Evolutionary conservation across 192 early-diverging fungal genomes (phyloP).

Genomic region (Phycomyces nitens): DNA sequence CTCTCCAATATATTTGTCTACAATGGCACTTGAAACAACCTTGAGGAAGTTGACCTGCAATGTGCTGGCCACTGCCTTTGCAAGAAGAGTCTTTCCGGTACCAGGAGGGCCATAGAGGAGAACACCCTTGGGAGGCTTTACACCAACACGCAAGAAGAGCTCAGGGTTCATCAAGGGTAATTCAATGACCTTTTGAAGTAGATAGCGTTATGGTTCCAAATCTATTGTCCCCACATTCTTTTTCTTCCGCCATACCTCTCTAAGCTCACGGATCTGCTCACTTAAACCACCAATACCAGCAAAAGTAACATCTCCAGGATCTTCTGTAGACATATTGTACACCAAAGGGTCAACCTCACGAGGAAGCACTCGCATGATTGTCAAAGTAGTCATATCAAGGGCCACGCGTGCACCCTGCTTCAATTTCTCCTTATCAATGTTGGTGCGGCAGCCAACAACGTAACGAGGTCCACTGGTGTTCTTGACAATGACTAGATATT

Average conservation of each 20-base stretch:
- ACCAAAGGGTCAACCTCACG: conserved; percentile 98
- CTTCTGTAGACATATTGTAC: conserved; percentile 98
- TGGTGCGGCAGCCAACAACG: conserved; percentile 94
- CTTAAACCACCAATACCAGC: conserved; percentile 93
- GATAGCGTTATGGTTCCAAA: neutral
- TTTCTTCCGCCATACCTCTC: conserved; percentile 63
- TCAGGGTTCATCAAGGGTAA: conserved; percentile 98
- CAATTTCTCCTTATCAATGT: conserved; percentile 91
- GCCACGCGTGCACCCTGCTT: conserved; percentile 98
- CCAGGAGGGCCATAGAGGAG: conserved; percentile 95
- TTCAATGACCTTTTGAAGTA: conserved; percentile 77
- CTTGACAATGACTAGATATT: conserved; percentile 87
- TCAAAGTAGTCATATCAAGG: conserved; percentile 99
- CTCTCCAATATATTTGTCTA: conserved; percentile 99
- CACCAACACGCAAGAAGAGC: conserved; percentile 94
- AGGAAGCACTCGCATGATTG: conserved; percentile 99
- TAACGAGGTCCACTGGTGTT: conserved; percentile 94
- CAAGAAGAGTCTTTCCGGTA: conserved; percentile 96
- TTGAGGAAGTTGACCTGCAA: conserved; percentile 98
- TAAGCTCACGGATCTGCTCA: conserved; percentile 96
- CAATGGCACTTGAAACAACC: conserved; percentile 97
- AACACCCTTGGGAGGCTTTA: conserved; percentile 98
- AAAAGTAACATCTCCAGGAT: conserved; percentile 93
- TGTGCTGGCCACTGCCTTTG: conserved; percentile 94
- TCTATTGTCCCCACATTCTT: neutral